phyloP scores from a whole-genome alignment of 2,329 filamentous ascomycete genomes.

The Ascocoryne sarcoides region DNA sequence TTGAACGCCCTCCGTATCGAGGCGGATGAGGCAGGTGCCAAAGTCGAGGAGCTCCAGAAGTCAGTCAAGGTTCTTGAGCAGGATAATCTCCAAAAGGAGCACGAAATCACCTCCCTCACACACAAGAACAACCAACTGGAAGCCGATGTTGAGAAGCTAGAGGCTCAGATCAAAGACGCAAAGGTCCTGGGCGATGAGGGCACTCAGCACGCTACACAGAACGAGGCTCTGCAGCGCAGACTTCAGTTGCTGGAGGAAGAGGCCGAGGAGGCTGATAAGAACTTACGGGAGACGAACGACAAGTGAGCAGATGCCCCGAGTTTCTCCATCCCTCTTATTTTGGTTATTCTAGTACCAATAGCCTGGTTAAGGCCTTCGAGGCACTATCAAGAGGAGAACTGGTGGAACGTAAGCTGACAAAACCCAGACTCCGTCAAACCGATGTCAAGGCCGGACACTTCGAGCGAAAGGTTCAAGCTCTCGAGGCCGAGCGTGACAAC shows the following conservation, averaged over 20 bases:
- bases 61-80: conserved; percentile 89
- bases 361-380: neutral
- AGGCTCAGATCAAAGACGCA: conserved; percentile 71
- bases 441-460: conserved; percentile 99
- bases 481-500: conserved; percentile 83
- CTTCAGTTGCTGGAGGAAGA: conserved; percentile 96
- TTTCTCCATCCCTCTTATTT: neutral
- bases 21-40: conserved; percentile 73
- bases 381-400: conserved; percentile 2
- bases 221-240: conserved; percentile 84
- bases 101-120: conserved; percentile 91
- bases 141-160: conserved; percentile 84
- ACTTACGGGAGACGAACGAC: conserved; percentile 92
- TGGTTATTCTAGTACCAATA: neutral
- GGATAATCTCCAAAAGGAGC: conserved; percentile 93
- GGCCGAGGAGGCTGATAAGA: conserved; percentile 93
- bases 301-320: conserved; percentile 65
- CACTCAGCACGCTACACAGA: conserved; percentile 74
- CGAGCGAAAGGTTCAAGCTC: conserved; percentile 97
- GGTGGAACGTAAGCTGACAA: conserved; percentile 14
- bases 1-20: conserved; percentile 92
- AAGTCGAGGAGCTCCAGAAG: conserved; percentile 78
- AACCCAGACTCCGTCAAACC: conserved; percentile 82
- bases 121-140: conserved; percentile 95
- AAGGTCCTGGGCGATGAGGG: conserved; percentile 83